Evolutionary conservation across 169 alveolate species (phyloP), one percentile per base, ranked within the genome.

Genomic region (Cystoisospora suis): DNA sequence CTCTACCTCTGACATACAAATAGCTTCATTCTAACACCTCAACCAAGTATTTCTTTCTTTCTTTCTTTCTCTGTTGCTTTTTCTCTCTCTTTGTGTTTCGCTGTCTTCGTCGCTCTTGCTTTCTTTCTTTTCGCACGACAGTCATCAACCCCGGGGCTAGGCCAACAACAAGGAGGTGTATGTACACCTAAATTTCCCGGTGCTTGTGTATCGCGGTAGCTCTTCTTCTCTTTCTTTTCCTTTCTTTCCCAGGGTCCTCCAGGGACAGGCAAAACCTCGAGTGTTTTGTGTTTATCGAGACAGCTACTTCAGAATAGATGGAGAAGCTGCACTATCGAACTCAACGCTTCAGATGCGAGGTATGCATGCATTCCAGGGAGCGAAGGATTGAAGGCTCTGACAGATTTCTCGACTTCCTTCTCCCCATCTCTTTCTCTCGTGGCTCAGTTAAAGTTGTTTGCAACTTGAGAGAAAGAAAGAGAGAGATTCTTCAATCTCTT

Each of bases 241-340:
- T 81, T 23, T 47, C n/a, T n/a, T 77, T 42, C 69, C 90, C 88
- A 95, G 97, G 99, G 99, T 0, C 99, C 99, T 17, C 99, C 99
- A 1, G 99, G 99, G 44, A 98, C 99, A 23, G 99, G 99, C 42
- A 99, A 99, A 94, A 99, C 99, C 20, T 98, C 99, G 53, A 96
- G 99, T 87, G 98, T 99, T 20, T 97, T 98, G 83, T 98, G 99
- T 91, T 94, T 99, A 92, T 99, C 99, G 9, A 95, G 99, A 85
- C 98, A 97, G 93, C 94, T 98, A 97, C 97, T 99, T 49, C 99
- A 99, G 34, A 97, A 95, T 59, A 46, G 47, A 79, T 96, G 94
- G 87, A 94, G 94, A 81, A 96, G 95, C 91, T 99, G 99, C 36
- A 99, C 97, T 53, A 93, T 98, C 70, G 99, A 99, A 95, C 96